Base-by-base conservation (phyloP, 2,329 filamentous ascomycete species). In the Dothidotthia symphoricarpi region DNA sequence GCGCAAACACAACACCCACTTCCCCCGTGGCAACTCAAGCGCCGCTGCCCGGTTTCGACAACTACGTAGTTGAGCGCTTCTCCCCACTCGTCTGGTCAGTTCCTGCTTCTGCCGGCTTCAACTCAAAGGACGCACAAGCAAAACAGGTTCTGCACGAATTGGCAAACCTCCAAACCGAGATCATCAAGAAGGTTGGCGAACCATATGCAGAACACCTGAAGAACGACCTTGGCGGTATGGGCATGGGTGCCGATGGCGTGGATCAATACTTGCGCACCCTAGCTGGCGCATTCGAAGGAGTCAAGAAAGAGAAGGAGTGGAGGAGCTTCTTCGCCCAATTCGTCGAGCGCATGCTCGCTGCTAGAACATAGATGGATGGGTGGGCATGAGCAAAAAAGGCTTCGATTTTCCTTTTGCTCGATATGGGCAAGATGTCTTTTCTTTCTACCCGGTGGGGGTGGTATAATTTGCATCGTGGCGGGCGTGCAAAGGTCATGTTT, bases 71-170 rank as follows among this genome's bases (percentile, higher is more conserved):
- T 41, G 81, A 86, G 28, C 81, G 86, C 15, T 95, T 98, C 71
- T 91, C 95, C 41, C 80, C 86, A 0, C 77, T 94, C 6, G 90
- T 86, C 64, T 98, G 93, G 93, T 85, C 87, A 27, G 82, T 97
- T 6, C 81, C 95, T 24, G 81, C 81, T 26, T 85, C 90, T 29
- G 75, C 85, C 5, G 77, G 77, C 14, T 96, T 97, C 75, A 85
- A 85, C 49, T 81, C 88, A 1, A 82, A 83, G 47, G 93, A 98
- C 63, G 89, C 90, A 1, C 89, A 95, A 70, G 86, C 86, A 24
- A 86, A 86, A 63, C 85, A 90, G 66, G 86, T 96, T 1, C 77
- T 98, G 26, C 83, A 82, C 38, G 93, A 98, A 71, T 88, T 95
- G 46, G 89, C 89, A 3, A 80, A 77, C 3, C 70, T 98, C 42